Percentiles rank a stretch among this genome's conserved stretches.
These are phyloP conservation scores for Coniosporium tulheliwenetii DNA, from an alignment of 2,329 filamentous ascomycete species.

Conservation along the genomic window DNA sequence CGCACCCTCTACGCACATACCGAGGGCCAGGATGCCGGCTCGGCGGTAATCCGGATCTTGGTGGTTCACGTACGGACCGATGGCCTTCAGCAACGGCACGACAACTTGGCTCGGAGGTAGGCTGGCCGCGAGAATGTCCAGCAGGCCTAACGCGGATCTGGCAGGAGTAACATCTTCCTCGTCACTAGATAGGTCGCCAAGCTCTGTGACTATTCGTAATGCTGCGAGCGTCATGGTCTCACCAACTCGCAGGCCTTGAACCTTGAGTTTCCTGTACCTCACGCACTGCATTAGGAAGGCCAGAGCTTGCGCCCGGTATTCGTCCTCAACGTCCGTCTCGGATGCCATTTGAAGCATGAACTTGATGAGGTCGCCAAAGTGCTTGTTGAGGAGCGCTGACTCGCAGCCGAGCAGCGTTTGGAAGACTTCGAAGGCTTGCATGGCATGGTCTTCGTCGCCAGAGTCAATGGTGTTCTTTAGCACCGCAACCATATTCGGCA, in stretches of 20 bases:
- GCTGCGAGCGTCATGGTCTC: slow-evolving; percentile 76
- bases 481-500: slow-evolving; percentile 80
- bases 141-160: slow-evolving; percentile 67
- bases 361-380: slow-evolving; percentile 77
- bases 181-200: slow-evolving; percentile 55
- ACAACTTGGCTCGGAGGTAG: slow-evolving; percentile 88
- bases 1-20: slow-evolving; percentile 89
- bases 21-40: slow-evolving; percentile 80
- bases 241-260: slow-evolving; percentile 78
- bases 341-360: slow-evolving; percentile 85
- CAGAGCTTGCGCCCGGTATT: slow-evolving; percentile 76
- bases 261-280: slow-evolving; percentile 85
- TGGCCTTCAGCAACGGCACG: slow-evolving; percentile 75
- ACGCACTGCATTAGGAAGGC: slow-evolving; percentile 89
- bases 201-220: slow-evolving; percentile 78
- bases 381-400: slow-evolving; percentile 62
- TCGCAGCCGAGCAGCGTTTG: slow-evolving; percentile 89
- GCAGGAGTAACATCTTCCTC: slow-evolving; percentile 69
- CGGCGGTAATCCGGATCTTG: slow-evolving; percentile 65
- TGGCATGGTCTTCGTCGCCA: slow-evolving; percentile 72
- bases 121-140: slow-evolving; percentile 78
- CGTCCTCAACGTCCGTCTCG: slow-evolving; percentile 65
- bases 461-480: slow-evolving; percentile 70
- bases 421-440: slow-evolving; percentile 91
- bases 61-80: slow-evolving; percentile 66